Conservation (phyloP, 495 filamentous ascomycete genomes). For the Lineolata rhizophorae region DNA sequence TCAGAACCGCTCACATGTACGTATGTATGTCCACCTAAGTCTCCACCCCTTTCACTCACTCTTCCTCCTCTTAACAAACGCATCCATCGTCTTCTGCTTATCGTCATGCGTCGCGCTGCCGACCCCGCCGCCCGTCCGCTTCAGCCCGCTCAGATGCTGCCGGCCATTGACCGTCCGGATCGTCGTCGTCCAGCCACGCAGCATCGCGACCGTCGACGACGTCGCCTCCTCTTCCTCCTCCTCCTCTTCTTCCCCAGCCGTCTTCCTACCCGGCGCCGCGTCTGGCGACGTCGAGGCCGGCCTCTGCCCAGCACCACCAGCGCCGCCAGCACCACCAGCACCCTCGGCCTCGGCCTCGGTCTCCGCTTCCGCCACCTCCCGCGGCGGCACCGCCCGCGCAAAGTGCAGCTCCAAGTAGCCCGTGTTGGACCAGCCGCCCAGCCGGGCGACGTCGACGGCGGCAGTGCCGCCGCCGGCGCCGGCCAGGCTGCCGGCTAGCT, state of each 20-base stretch:
- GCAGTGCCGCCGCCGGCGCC: constrained; percentile 7
- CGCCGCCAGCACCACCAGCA: neutral
- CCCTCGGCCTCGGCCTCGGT: constrained; percentile 1
- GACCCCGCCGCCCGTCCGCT: constrained; percentile 55
- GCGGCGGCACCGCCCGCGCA: neutral
- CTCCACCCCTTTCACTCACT: too few relatives aligned
- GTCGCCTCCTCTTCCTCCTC: neutral
- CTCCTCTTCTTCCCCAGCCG: neutral
- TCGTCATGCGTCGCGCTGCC: constrained; percentile 52
- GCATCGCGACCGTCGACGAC: neutral
- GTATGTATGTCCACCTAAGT: too few relatives aligned
- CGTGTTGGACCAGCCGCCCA: constrained; percentile 44
- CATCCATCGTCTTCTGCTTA: constrained; percentile 47
- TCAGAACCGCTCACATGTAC: too few relatives aligned
- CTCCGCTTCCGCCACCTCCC: neutral
- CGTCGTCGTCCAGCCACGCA: constrained; percentile 13
- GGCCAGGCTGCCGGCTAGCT: constrained; percentile 11
- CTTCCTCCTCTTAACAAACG: constrained; percentile 47
- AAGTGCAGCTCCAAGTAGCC: constrained; percentile 34
- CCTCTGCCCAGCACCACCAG: neutral
- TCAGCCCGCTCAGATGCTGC: constrained; percentile 47
- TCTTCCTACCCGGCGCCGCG: neutral
- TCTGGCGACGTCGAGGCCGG: neutral
- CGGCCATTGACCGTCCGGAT: constrained; percentile 38
- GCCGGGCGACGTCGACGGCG: constrained; percentile 16